Conservation (phyloP, 345 rosid species). For the Eucalyptus curtisii region DNA sequence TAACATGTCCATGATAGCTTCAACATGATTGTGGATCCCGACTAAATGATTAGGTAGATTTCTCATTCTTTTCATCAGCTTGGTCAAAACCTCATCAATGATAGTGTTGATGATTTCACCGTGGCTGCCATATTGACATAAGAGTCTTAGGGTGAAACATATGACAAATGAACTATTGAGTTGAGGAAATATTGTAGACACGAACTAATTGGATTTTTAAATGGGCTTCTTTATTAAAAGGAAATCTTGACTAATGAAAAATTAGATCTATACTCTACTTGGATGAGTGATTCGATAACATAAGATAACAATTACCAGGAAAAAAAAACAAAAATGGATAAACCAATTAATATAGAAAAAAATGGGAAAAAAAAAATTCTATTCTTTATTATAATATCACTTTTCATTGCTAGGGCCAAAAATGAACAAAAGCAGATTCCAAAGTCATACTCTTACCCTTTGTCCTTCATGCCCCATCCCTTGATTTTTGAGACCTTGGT, state of each 20-base stretch:
- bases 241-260: background rate
- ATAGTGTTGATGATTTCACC: background rate
- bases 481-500: too few relatives aligned
- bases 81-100: background rate
- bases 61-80: background rate
- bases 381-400: background rate
- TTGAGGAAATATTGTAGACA: background rate
- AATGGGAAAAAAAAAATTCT: too few relatives aligned
- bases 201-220: background rate
- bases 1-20: background rate
- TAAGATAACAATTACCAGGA: background rate
- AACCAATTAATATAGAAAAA: background rate
- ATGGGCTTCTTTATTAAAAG: background rate
- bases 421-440: too few relatives aligned
- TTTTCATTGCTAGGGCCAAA: background rate
- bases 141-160: background rate
- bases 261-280: background rate
- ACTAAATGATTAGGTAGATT: background rate
- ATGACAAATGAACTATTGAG: background rate
- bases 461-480: too few relatives aligned
- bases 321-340: too few relatives aligned
- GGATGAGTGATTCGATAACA: background rate
- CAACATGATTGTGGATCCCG: background rate
- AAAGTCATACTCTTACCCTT: too few relatives aligned
- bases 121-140: background rate